Conservation (phyloP, 768 basidiomycete genomes). For the Leucogyrophana mollusca region DNA sequence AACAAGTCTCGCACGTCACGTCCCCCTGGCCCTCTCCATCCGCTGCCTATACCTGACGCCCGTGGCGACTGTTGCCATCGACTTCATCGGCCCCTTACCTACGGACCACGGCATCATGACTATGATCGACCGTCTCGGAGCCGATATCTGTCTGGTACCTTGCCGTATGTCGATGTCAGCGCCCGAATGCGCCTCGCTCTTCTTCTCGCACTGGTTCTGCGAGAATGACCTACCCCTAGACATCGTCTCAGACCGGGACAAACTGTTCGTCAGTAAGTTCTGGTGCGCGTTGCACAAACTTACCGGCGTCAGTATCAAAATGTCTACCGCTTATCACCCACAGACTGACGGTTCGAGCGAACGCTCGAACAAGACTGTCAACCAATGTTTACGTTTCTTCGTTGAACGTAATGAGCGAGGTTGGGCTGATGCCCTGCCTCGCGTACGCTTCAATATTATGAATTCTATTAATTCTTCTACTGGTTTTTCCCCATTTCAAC, state of each 20-base stretch:
- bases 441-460: slow-evolving; percentile 32
- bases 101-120: slow-evolving; percentile 20
- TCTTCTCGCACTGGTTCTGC: slow-evolving; percentile 26
- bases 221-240: slow-evolving; percentile 35
- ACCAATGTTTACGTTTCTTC: slow-evolving; percentile 22
- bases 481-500: slow-evolving; percentile 30
- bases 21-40: slow-evolving; percentile 14
- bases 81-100: slow-evolving; percentile 31
- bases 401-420: slow-evolving; percentile 23
- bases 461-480: slow-evolving; percentile 28
- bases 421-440: slow-evolving; percentile 28
- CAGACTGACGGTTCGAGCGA: slow-evolving; percentile 42
- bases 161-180: slow-evolving; percentile 12
- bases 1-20: slow-evolving; percentile 17
- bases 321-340: slow-evolving; percentile 43
- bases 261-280: slow-evolving; percentile 41
- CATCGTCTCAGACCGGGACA: slow-evolving; percentile 42
- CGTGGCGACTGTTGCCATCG: slow-evolving; percentile 22
- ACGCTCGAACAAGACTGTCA: slow-evolving; percentile 33
- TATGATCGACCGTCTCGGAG: slow-evolving; percentile 10
- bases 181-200: slow-evolving; percentile 12
- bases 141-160: slow-evolving; percentile 5
- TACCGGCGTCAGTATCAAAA: slow-evolving; percentile 26
- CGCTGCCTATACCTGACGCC: slow-evolving; percentile 17
- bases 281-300: slow-evolving; percentile 35